These are phyloP conservation scores for Histomonas meleagridis DNA, from an alignment of 208 protist genomes.

Conservation along the genomic window DNA sequence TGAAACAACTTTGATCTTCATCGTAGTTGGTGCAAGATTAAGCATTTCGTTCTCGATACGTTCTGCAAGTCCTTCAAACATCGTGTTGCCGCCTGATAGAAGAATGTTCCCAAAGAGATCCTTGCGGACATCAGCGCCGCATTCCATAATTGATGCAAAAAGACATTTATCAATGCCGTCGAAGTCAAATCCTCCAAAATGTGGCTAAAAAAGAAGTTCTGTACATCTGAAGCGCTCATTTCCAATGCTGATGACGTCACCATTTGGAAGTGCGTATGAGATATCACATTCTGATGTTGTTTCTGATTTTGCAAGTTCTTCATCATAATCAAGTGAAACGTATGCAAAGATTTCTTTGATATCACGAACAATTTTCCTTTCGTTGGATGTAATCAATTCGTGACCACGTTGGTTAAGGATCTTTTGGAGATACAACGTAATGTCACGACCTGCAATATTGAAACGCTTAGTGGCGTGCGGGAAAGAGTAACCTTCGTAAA, in stretches of 20 bases:
- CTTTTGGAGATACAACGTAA: constrained; percentile 60
- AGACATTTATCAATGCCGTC: constrained; percentile 53
- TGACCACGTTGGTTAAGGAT: constrained; percentile 55
- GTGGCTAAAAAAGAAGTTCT: constrained; percentile 68
- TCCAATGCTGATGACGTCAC: constrained; percentile 49
- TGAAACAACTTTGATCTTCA: constrained; percentile 49
- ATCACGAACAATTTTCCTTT: constrained; percentile 60
- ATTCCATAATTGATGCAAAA: constrained; percentile 58
- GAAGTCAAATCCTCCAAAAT: constrained; percentile 49
- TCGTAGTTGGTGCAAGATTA: constrained; percentile 40
- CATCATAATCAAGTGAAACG: constrained; percentile 58
- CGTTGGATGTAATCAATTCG: constrained; percentile 56
- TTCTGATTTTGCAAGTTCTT: constrained; percentile 47
- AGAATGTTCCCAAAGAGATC: constrained; percentile 57
- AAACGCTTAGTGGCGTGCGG: constrained; percentile 55
- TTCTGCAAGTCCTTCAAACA: constrained; percentile 73
- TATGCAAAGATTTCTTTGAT: constrained; percentile 66
- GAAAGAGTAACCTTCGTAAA: constrained; percentile 69
- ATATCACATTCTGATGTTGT: constrained; percentile 48
- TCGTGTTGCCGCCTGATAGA: constrained; percentile 55
- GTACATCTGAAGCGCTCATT: constrained; percentile 56
- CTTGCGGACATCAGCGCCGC: constrained; percentile 56
- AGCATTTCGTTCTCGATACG: constrained; percentile 69
- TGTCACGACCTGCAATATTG: constrained; percentile 60
- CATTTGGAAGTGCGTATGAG: constrained; percentile 63